Evolutionary conservation across 768 basidiomycete species (phyloP).

Genomic region (Lactarius evosmus): DNA sequence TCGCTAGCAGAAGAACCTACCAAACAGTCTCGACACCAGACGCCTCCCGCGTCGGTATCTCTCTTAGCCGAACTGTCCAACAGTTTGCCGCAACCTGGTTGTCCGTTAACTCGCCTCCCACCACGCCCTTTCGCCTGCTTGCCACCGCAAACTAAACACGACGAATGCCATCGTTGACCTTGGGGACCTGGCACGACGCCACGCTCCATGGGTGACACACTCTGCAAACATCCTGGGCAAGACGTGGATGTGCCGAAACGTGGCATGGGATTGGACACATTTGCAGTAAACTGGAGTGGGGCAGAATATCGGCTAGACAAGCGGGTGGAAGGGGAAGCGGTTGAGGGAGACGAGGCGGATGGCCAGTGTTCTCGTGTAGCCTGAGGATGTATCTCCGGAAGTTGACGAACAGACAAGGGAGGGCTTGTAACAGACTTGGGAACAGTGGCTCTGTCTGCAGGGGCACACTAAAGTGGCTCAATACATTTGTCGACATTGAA

Average conservation of each 20-base stretch:
- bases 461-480: slow-evolving; percentile 42
- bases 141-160: slow-evolving; percentile 80
- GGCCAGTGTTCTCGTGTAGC: slow-evolving; percentile 22
- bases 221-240: slow-evolving; percentile 72
- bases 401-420: slow-evolving; percentile 17
- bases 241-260: slow-evolving; percentile 58
- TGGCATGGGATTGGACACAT: slow-evolving; percentile 39
- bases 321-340: slow-evolving; percentile 29
- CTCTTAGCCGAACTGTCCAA: slow-evolving; percentile 80
- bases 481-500: slow-evolving; percentile 4
- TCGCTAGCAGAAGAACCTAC: slow-evolving; percentile 38
- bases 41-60: slow-evolving; percentile 55
- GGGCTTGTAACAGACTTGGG: slow-evolving; percentile 27
- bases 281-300: slow-evolving; percentile 39
- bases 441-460: slow-evolving; percentile 42
- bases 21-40: slow-evolving; percentile 84
- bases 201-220: slow-evolving; percentile 79
- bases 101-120: slow-evolving; percentile 49
- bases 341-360: slow-evolving; percentile 29
- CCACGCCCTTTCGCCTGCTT: slow-evolving; percentile 46
- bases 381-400: slow-evolving; percentile 12
- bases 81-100: slow-evolving; percentile 78
- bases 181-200: slow-evolving; percentile 85
- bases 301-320: slow-evolving; percentile 43
- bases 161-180: slow-evolving; percentile 74